Evolutionary conservation across 2,329 filamentous ascomycete species (phyloP), one percentile per base, ranked within the genome.

Genomic region (Meredithiella fracta): DNA sequence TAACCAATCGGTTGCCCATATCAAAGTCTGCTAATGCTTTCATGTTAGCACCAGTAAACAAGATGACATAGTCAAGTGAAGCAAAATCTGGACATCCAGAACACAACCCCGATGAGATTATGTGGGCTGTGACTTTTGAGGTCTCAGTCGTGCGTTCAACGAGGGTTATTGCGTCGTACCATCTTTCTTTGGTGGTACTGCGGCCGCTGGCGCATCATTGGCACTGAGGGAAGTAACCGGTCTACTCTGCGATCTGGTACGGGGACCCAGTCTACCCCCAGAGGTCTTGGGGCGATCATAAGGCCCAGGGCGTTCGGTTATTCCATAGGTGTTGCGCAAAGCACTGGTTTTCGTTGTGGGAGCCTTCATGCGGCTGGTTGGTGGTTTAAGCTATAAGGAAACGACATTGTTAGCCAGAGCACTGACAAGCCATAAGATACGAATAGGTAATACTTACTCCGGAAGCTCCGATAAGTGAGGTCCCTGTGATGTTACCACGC

Each of bases 41-140:
- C 61, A 77, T 70, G 75, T 86, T 83, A 81, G 89, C 87, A 73
- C 80, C 69, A 70, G 78, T 82, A 60, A 76, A 81, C 63, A 88
- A 72, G 72, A 74, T 86, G 11, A 34, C 11, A 34, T 5, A 34
- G 11, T 11, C 11, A 34, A 34, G 29, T n/a, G 29, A 34, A 5
- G 29, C 5, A 34, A 5, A 5, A 34, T 34, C 5, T 34, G 29
- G 29, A 11, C 11, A 5, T 11, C 29, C 29, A 34, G 29, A 34
- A 11, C 5, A 34, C 11, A 34, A 34, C 29, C 29, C 5, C 29
- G 11, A n/a, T n/a, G 29, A 34, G 29, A 11, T 34, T 34, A 34
- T 34, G 11, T 5, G 5, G 29, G 29, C 5, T 5, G 5, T 5
- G 40, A n/a, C 17, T n/a, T 8, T 44, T 7, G 8, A 2, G 8